Percentiles rank a stretch among this genome's conserved stretches.
Evolutionary conservation across 2,329 filamentous ascomycete species (phyloP).

Genomic region (Pestalotiopsis sp.): DNA sequence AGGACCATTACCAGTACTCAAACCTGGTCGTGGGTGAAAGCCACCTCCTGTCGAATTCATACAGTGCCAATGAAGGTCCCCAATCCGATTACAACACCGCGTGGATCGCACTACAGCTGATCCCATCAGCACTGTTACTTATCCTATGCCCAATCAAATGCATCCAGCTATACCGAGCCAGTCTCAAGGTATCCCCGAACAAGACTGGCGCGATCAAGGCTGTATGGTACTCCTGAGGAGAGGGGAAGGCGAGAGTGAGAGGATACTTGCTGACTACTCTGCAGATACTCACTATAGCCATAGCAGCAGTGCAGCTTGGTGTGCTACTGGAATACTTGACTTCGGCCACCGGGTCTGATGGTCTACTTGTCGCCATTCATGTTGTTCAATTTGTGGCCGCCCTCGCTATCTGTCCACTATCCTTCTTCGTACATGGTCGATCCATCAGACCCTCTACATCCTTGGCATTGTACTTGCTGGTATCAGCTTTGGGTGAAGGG

Average conservation of each 20-base stretch:
- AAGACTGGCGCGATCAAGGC: background rate
- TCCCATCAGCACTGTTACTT: background rate
- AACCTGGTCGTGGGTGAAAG: background rate
- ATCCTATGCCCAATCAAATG: background rate
- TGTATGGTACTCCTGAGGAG: background rate
- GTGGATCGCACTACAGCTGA: background rate
- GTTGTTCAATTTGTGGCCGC: background rate
- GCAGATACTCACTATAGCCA: background rate
- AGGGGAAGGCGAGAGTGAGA: background rate
- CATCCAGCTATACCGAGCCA: background rate
- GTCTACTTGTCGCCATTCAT: background rate
- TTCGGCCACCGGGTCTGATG: background rate
- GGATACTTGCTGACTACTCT: background rate
- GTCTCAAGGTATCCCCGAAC: background rate
- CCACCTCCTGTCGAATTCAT: background rate
- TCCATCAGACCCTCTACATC: conserved; percentile 1
- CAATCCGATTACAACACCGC: background rate
- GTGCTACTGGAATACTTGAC: background rate
- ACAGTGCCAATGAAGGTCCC: background rate
- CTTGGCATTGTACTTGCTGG: background rate
- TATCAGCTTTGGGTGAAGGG: background rate
- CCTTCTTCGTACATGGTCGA: conserved; percentile 9
- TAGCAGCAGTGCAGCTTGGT: background rate
- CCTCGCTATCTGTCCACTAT: conserved; percentile 1
- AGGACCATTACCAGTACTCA: background rate